These are phyloP conservation scores for Soucietia sequanensis DNA, from an alignment of 805 yeast genomes.

Conservation along the genomic window DNA sequence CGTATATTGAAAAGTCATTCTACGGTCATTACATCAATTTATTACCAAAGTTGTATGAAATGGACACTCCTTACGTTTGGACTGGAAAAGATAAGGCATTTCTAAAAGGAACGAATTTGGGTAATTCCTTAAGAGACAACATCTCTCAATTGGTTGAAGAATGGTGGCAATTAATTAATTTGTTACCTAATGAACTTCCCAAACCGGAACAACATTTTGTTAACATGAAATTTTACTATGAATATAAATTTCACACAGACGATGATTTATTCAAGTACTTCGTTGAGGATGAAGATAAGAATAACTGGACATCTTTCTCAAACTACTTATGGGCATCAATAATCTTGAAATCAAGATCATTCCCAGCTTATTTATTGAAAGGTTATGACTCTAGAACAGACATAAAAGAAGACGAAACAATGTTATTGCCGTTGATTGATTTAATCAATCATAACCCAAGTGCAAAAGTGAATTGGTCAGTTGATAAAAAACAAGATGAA, in stretches of 20 bases:
- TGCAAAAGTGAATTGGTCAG: slow-evolving; percentile 65
- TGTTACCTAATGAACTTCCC: slow-evolving; percentile 26
- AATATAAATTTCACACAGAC: slow-evolving; percentile 37
- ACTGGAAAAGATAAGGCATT: slow-evolving; percentile 45
- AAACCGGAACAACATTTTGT: slow-evolving; percentile 36
- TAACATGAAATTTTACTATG: slow-evolving; percentile 44
- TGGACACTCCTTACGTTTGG: slow-evolving; percentile 72
- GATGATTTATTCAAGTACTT: slow-evolving; percentile 33
- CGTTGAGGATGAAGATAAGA: slow-evolving; percentile 15
- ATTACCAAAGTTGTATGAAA: slow-evolving; percentile 37
- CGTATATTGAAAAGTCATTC: slow-evolving; percentile 15
- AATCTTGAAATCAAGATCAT: slow-evolving; percentile 74
- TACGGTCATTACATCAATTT: slow-evolving; percentile 27
- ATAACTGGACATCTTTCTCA: slow-evolving; percentile 62
- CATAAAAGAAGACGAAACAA: slow-evolving; percentile 48
- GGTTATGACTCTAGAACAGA: slow-evolving; percentile 22
- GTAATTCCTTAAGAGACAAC: slow-evolving; percentile 50
- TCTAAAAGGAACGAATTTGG: slow-evolving; percentile 69
- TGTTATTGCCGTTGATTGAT: slow-evolving; percentile 78
- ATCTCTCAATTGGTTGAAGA: slow-evolving; percentile 51
- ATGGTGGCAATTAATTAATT: slow-evolving; percentile 49
- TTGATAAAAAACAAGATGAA: too few species aligned
- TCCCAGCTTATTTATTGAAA: slow-evolving; percentile 65
- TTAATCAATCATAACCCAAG: slow-evolving; percentile 69
- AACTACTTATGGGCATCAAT: slow-evolving; percentile 75